Base-by-base conservation (phyloP, 805 yeast genomes). In the Huiozyma sinensis region DNA sequence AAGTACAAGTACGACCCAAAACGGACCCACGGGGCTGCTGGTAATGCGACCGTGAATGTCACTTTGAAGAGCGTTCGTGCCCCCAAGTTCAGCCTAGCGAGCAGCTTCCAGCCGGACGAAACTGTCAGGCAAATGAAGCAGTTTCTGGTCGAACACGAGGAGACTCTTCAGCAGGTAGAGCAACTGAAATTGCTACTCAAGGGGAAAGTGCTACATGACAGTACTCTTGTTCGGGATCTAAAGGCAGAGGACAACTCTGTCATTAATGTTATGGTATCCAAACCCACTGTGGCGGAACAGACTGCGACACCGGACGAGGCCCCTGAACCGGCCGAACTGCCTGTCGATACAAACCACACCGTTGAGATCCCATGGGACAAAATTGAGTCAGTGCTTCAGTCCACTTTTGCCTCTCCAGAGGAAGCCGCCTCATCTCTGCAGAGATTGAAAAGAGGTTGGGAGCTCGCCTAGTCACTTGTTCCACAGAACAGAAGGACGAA, bases 31-130 rank as follows among this genome's bases (percentile, higher is more conserved):
- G 38, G 28, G 2, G 27, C 35, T 17, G 28, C 28, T n/a, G 29
- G 40, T 6, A 27, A 28, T 11, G 7, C 33, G 6, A 29, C 40
- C 34, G 42, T 53, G 13, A 46, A 49, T 10, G 63, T 73, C 11
- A 53, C 60, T 5, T 69, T 85, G 57, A 81, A 81, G 60, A 81
- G 89, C 30, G 73, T 86, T 44, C 77, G 79, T 53, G 75, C 81
- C 5, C 95, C 95, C 6, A 83, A 79, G 56, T 82, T 84, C 60
- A 58, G 65, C 34, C 49, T 66, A 11, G 50, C 56, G 11, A 48
- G 59, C 24, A 48, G 57, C 24, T 52, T 58, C n/a, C 36, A 47
- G 28, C 34, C 49, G 1, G 51, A 55, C 9, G 63, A 58, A 7
- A 63, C 72, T 0, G 53, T 68, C 13, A 48, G 51, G 33, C 63